A percentile compares a stretch with the other conserved stretches of the same genome.
These are phyloP conservation scores for Ophiocordyceps sinensis DNA, from an alignment of 2,329 filamentous ascomycete species.

Conservation along the genomic window DNA sequence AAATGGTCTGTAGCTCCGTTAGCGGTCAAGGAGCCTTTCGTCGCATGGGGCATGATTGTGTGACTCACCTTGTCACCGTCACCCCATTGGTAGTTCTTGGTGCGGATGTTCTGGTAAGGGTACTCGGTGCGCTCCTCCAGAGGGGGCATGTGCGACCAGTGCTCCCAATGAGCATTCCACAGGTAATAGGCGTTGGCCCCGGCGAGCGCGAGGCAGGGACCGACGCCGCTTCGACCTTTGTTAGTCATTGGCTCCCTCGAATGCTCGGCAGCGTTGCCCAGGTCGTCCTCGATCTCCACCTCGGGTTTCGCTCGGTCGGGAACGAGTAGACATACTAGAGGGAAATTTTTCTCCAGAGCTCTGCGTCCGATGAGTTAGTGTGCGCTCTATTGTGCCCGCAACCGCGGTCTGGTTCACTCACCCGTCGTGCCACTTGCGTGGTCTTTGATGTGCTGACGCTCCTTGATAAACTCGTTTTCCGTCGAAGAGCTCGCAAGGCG, in stretches of 20 bases:
- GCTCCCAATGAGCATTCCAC: slow-evolving; percentile 95
- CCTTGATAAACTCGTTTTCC: slow-evolving; percentile 88
- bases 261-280: neutral
- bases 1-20: slow-evolving; percentile 35
- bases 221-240: slow-evolving; percentile 44
- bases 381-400: neutral
- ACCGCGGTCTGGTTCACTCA: slow-evolving; percentile 26
- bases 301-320: neutral
- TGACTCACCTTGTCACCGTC: slow-evolving; percentile 76
- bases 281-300: neutral
- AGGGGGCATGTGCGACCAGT: slow-evolving; percentile 73
- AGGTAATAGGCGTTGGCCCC: slow-evolving; percentile 75
- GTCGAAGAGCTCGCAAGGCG: slow-evolving; percentile 57
- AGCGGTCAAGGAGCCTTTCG: slow-evolving; percentile 6
- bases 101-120: slow-evolving; percentile 93
- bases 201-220: slow-evolving; percentile 59
- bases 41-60: no score
- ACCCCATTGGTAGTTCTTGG: slow-evolving; percentile 91
- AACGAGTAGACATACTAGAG: slow-evolving; percentile 59
- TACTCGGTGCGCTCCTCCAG: slow-evolving; percentile 88
- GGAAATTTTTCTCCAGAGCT: slow-evolving; percentile 90
- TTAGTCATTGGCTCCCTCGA: neutral
- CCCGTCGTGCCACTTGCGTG: slow-evolving; percentile 76
- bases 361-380: slow-evolving; percentile 34
- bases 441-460: slow-evolving; percentile 79